phyloP scores from a whole-genome alignment of 2,329 filamentous ascomycete species.

The Podosphaera aphanis region DNA sequence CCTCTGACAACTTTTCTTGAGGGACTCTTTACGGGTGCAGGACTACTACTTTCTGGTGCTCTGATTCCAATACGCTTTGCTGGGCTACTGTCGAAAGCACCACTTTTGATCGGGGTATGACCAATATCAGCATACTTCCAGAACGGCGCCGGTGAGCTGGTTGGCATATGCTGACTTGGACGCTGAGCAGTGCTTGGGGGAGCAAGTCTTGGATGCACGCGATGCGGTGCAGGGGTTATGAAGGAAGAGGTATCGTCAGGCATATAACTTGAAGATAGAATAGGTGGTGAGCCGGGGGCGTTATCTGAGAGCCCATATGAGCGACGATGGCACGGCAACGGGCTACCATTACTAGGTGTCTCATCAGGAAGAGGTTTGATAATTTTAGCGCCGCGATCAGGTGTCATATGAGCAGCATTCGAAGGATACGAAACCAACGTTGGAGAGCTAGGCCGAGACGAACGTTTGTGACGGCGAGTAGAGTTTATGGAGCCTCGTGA shows the following conservation, averaged over 20 bases:
- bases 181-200: slow-evolving; percentile 62
- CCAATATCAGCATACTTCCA: slow-evolving; percentile 67
- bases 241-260: slow-evolving; percentile 37
- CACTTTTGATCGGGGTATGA: slow-evolving; percentile 39
- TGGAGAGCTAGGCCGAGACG: slow-evolving; percentile 29
- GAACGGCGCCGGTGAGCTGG: slow-evolving; percentile 65
- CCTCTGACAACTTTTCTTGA: slow-evolving; percentile 8
- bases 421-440: slow-evolving; percentile 10
- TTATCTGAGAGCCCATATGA: slow-evolving; percentile 24
- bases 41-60: slow-evolving; percentile 27
- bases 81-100: slow-evolving; percentile 33
- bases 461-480: slow-evolving; percentile 31
- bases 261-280: slow-evolving; percentile 36
- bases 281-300: slow-evolving; percentile 31
- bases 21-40: slow-evolving; percentile 19
- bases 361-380: slow-evolving; percentile 11
- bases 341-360: slow-evolving; percentile 28
- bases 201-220: slow-evolving; percentile 49
- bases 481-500: slow-evolving; percentile 24
- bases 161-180: slow-evolving; percentile 68
- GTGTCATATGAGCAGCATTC: slow-evolving; percentile 25
- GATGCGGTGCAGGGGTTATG: slow-evolving; percentile 49
- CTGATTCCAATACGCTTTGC: slow-evolving; percentile 21
- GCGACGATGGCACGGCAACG: slow-evolving; percentile 31
- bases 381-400: slow-evolving; percentile 26